A percentile compares a stretch with the other conserved stretches of the same genome.
Evolutionary conservation across 2,329 filamentous ascomycete genomes (phyloP).

Genomic region (Aureobasidium sp.): DNA sequence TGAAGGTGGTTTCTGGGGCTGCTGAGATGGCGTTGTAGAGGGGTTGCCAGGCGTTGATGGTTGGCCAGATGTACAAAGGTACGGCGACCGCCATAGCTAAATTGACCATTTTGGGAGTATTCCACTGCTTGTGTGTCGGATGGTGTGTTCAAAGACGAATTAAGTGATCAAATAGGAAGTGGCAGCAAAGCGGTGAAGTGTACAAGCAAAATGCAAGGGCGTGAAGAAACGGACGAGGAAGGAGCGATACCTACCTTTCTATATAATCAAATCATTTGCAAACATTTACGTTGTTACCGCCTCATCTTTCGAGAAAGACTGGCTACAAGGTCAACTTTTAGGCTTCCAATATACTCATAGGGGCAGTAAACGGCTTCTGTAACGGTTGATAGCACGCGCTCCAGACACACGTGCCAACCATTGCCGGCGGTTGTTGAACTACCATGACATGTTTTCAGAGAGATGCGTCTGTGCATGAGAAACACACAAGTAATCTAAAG

Average conservation of each 20-base stretch:
- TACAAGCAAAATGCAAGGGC: neutral
- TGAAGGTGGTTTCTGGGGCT: constrained; percentile 22
- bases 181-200: neutral
- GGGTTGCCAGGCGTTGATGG: constrained; percentile 12
- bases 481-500: neutral
- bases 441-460: neutral
- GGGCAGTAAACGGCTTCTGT: neutral
- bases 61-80: constrained; percentile 14
- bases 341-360: neutral
- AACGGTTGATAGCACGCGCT: constrained; percentile 4
- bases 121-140: neutral
- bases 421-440: neutral
- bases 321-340: neutral
- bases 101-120: constrained; percentile 6
- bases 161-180: neutral
- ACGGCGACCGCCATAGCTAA: constrained; percentile 11
- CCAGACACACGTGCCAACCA: neutral
- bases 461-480: neutral
- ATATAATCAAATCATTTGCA: neutral
- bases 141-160: neutral
- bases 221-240: neutral
- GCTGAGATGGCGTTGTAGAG: constrained; percentile 14
- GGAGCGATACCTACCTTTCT: neutral
- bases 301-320: neutral
- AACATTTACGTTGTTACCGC: neutral